Evolutionary conservation across 495 filamentous ascomycete species (phyloP).

Genomic region (Hypoxylon fragiforme): DNA sequence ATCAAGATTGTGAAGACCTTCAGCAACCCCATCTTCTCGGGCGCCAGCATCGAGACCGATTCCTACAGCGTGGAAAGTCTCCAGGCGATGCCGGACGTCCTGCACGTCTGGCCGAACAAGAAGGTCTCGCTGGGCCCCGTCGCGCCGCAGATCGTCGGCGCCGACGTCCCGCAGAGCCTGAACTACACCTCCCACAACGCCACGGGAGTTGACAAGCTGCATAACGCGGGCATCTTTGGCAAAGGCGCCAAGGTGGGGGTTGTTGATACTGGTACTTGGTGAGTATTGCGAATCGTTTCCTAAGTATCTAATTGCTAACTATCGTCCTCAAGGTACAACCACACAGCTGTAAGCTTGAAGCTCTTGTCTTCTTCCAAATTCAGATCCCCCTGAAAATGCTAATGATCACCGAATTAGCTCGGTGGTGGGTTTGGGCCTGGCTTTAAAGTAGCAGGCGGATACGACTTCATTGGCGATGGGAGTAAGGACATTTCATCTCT

Average conservation of each 20-base stretch:
- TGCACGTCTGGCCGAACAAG: conserved; percentile 16
- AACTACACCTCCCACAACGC: conserved; percentile 26
- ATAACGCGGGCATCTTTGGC: conserved; percentile 20
- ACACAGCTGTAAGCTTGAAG: conserved; percentile 1
- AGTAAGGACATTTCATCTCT: too few species aligned
- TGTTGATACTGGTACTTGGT: conserved; percentile 46
- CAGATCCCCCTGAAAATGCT: neutral
- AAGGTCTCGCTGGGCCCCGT: conserved; percentile 15
- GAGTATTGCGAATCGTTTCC: conserved; percentile 34
- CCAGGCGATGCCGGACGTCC: conserved; percentile 12
- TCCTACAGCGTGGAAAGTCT: conserved; percentile 11
- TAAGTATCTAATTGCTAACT: conserved; percentile 24
- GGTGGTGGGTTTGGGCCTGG: conserved; percentile 47
- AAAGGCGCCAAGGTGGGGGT: conserved; percentile 26
- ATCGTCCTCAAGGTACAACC: conserved; percentile 27
- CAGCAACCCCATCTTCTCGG: conserved; percentile 23
- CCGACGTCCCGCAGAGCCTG: conserved; percentile 6
- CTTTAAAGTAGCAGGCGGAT: conserved; percentile 45
- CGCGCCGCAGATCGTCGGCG: neutral
- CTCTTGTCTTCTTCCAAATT: neutral
- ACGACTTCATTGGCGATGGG: conserved; percentile 41
- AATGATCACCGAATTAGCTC: conserved; percentile 22
- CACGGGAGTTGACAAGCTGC: conserved; percentile 21
- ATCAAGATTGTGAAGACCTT: conserved; percentile 30
- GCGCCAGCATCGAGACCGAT: conserved; percentile 21